Evolutionary conservation across 208 protist genomes (phyloP).

Genomic region (Trichomonas tenax): DNA sequence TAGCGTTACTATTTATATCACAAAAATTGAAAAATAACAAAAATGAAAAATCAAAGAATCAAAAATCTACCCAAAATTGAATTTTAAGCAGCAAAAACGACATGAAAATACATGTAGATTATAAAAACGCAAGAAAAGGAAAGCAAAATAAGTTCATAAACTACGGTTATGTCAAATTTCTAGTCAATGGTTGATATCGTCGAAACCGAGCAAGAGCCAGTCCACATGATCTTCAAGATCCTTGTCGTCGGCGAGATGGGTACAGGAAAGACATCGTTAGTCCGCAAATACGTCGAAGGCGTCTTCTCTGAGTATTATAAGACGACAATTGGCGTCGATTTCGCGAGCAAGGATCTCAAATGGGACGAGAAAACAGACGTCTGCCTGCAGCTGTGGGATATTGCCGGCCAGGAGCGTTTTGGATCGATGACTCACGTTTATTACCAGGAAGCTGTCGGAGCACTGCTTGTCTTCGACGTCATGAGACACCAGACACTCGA

Average conservation of each 20-base stretch:
- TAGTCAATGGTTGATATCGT: neutral
- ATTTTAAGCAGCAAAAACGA: too few relatives aligned
- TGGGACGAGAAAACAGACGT: neutral
- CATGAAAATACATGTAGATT: too few relatives aligned
- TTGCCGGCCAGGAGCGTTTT: slow-evolving; percentile 11
- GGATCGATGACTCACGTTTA: neutral
- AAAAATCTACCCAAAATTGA: too few relatives aligned
- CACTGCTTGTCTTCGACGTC: slow-evolving; percentile 25
- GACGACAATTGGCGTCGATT: slow-evolving; percentile 17
- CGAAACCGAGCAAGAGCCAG: neutral
- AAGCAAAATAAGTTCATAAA: too few relatives aligned
- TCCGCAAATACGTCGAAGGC: neutral
- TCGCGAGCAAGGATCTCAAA: neutral
- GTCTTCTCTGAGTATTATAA: neutral
- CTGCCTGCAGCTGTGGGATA: neutral
- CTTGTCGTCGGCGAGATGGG: slow-evolving; percentile 9
- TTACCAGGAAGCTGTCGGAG: slow-evolving; percentile 15
- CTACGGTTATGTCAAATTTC: too few relatives aligned
- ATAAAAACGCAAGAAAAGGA: too few relatives aligned
- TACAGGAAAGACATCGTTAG: slow-evolving; percentile 11
- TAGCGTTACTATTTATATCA: too few relatives aligned
- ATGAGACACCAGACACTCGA: slow-evolving; percentile 5
- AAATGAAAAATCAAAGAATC: too few relatives aligned
- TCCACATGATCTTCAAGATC: neutral
- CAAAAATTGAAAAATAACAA: too few relatives aligned